Evolutionary conservation across 2,329 filamentous ascomycete species (phyloP).

Genomic region (Trichoderma brevicompactum): DNA sequence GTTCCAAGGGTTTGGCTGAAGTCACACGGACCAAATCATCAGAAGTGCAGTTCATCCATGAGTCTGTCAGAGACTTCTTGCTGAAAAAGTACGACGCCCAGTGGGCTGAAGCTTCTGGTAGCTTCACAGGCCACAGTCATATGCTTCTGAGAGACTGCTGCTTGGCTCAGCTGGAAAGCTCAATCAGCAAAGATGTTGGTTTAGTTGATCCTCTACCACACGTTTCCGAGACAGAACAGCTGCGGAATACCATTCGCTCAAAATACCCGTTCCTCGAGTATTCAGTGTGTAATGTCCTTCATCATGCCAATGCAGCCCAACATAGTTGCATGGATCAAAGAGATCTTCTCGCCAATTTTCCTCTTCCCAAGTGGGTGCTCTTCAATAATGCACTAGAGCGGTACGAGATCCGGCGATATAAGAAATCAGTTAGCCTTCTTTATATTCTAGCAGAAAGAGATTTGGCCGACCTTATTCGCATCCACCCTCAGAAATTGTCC

Average conservation of each 20-base stretch:
- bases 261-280: constrained; percentile 16
- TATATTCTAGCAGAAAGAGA: constrained; percentile 11
- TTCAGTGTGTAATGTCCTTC: background rate
- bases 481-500: background rate
- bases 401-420: background rate
- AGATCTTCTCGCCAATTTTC: background rate
- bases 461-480: background rate
- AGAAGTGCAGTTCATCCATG: constrained; percentile 54
- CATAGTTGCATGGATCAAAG: background rate
- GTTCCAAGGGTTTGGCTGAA: constrained; percentile 52
- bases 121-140: background rate
- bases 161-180: background rate
- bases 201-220: background rate
- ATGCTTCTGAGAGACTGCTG: background rate
- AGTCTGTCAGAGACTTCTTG: constrained; percentile 55
- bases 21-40: constrained; percentile 35
- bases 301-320: background rate
- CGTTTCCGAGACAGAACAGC: background rate
- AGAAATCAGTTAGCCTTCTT: background rate
- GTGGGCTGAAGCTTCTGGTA: background rate
- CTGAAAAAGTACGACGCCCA: constrained; percentile 40
- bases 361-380: background rate
- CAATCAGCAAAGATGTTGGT: background rate
- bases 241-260: background rate
- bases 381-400: background rate